Evolutionary conservation across 768 basidiomycete species (phyloP), one percentile per base, ranked within the genome.

Genomic region (Suillus plorans): DNA sequence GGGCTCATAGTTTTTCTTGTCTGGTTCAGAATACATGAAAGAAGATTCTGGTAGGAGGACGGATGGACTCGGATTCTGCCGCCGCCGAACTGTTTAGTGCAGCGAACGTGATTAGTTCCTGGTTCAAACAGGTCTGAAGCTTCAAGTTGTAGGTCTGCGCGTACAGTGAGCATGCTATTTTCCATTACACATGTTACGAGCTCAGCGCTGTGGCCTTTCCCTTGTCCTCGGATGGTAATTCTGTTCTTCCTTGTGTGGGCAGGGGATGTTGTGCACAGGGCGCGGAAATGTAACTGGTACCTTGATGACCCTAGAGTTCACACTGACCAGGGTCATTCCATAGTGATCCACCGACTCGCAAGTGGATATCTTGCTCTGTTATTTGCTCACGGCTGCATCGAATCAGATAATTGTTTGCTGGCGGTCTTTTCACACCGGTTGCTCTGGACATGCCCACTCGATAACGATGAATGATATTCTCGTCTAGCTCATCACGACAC

Each of bases 11-110:
- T 62, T 2, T 73, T 76, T 60, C 69, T 72, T 53, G 69, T 76
- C 22, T 75, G 66, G 70, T 73, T 73, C 60, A 69, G 72, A 52
- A 61, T 68, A 55, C 50, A 63, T 22, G 68, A 68, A 28, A 64
- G 65, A 50, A 69, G 70, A 14, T 63, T 76, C 22, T 72, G 73
- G 75, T 76, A 68, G 70, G 75, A 75, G 45, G 74, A 76, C 42
- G 57, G 71, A 20, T 73, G 36, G 36, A 36, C 36, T 36, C 36
- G 67, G 66, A 70, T 31, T 6, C 70, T 5, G 58, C 67, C 34
- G 49, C 71, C 18, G 58, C 71, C 16, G 63, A 69, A 16, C 1
- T 65, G 31, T 64, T 65, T 37, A 64, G 69, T 42, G 4, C 31
- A 5, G 5, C 63, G 50, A 67, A 68, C 50, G 41, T 68, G 64